A percentile compares a stretch with the other conserved stretches of the same genome.
Conservation (phyloP, 164 flowering plant genomes). For the Magnolia kwangsiensis region DNA sequence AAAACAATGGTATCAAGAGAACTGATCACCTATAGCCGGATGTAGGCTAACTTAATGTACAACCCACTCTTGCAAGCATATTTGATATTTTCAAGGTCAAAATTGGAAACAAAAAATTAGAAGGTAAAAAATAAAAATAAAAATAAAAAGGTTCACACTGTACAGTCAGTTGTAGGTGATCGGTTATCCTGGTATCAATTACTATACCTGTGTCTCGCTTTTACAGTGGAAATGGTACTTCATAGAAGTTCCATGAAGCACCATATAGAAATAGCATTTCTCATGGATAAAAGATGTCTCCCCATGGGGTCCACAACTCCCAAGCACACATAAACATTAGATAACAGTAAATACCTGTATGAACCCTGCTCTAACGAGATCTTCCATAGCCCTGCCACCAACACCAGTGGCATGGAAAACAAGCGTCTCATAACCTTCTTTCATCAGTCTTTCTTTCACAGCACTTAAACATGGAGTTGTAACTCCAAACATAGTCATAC, state of each 20-base stretch:
- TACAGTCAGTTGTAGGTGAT: too few relatives aligned
- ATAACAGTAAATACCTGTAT: constrained; percentile 55
- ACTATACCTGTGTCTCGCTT: too few relatives aligned
- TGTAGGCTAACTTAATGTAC: background rate
- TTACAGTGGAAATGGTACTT: too few relatives aligned
- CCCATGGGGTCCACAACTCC: background rate
- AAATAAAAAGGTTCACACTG: too few relatives aligned
- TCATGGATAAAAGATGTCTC: background rate
- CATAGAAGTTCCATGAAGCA: background rate
- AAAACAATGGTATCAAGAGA: background rate
- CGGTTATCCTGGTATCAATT: too few relatives aligned
- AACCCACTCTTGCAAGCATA: background rate
- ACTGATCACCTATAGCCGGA: background rate
- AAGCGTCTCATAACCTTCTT: constrained; percentile 79
- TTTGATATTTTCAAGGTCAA: background rate
- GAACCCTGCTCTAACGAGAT: constrained; percentile 71
- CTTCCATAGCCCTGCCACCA: constrained; percentile 96
- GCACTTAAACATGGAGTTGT: constrained; percentile 92
- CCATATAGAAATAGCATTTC: background rate
- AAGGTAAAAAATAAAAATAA: background rate
- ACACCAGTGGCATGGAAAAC: constrained; percentile 98
- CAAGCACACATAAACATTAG: background rate
- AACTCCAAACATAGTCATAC: constrained; percentile 94
- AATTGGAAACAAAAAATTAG: background rate
- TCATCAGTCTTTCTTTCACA: constrained; percentile 65